Evolutionary conservation across 2,329 filamentous ascomycete genomes (phyloP).

Genomic region (Lecanicillium sp.): DNA sequence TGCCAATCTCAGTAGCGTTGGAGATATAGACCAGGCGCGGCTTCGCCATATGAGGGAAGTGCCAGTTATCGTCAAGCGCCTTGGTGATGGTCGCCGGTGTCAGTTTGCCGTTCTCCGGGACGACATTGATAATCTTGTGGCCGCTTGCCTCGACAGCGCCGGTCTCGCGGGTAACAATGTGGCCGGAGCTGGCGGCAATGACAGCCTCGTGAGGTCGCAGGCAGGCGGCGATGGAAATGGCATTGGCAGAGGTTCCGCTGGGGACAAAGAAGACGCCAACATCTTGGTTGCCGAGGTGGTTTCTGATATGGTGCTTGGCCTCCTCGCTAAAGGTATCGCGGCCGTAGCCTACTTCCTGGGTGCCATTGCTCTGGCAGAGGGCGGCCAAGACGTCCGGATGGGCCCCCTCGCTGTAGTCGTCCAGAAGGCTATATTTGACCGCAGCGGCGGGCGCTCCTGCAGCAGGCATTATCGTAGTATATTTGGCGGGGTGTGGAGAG

Average conservation of each 20-base stretch:
- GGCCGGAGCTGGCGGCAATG: slow-evolving; percentile 42
- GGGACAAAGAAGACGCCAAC: slow-evolving; percentile 46
- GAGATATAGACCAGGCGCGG: slow-evolving; percentile 47
- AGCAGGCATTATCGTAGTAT: slow-evolving; percentile 11
- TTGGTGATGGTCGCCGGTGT: slow-evolving; percentile 36
- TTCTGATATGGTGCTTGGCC: slow-evolving; percentile 36
- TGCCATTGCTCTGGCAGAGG: slow-evolving; percentile 36
- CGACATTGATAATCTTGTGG: slow-evolving; percentile 46
- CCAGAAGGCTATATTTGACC: slow-evolving; percentile 38
- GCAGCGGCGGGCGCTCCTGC: slow-evolving; percentile 11
- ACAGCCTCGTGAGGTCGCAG: slow-evolving; percentile 45
- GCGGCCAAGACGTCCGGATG: slow-evolving; percentile 44
- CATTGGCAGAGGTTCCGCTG: slow-evolving; percentile 45
- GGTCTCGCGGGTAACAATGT: slow-evolving; percentile 44
- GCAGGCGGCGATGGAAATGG: slow-evolving; percentile 46
- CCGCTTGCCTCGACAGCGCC: slow-evolving; percentile 46
- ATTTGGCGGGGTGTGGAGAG: not conserved
- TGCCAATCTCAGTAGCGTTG: slow-evolving; percentile 45
- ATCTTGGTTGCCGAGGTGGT: slow-evolving; percentile 30
- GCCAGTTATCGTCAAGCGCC: slow-evolving; percentile 41
- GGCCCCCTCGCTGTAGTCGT: slow-evolving; percentile 47
- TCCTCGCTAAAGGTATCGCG: slow-evolving; percentile 37
- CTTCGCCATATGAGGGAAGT: slow-evolving; percentile 46
- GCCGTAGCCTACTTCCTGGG: slow-evolving; percentile 43
- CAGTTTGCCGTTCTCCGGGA: slow-evolving; percentile 40